These are phyloP conservation scores for Dipteronia sinensis DNA, from an alignment of 345 rosid species.

Conservation along the genomic window DNA sequence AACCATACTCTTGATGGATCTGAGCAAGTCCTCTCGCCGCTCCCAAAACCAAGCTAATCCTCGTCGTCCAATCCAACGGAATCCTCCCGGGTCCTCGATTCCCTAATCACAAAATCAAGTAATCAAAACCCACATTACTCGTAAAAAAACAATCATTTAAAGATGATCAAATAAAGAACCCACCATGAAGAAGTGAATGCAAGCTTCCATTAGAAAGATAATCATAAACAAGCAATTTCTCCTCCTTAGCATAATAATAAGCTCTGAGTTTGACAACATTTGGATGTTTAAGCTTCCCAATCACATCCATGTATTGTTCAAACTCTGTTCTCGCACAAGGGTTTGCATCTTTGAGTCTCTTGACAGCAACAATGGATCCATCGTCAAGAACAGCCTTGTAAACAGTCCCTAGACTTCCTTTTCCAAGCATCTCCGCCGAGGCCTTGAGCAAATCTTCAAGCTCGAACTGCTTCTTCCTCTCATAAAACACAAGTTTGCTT, in stretches of 20 bases:
- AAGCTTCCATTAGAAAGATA: constrained; percentile 90
- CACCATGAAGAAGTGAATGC: constrained; percentile 88
- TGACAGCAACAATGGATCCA: constrained; percentile 79
- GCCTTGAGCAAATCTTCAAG: constrained; percentile 85
- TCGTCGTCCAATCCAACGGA: constrained; percentile 97
- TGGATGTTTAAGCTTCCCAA: constrained; percentile 78
- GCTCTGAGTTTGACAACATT: constrained; percentile 79
- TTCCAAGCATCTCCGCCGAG: constrained; percentile 97
- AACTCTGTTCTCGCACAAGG: constrained; percentile 91
- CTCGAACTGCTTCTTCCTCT: constrained; percentile 75
- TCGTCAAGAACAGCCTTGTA: constrained; percentile 91
- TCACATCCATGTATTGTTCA: constrained; percentile 90
- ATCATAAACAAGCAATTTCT: constrained; percentile 91
- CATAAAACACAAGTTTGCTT: constrained; percentile 82
- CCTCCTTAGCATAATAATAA: constrained; percentile 90
- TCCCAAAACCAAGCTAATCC: constrained; percentile 84
- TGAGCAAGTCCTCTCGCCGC: constrained; percentile 87
- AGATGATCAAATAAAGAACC: background rate
- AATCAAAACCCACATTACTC: background rate
- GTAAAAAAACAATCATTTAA: background rate
- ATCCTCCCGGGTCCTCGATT: constrained; percentile 87
- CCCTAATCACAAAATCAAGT: constrained; percentile 33
- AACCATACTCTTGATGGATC: constrained; percentile 69
- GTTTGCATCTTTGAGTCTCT: constrained; percentile 87
- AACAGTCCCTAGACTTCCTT: constrained; percentile 89